phyloP scores from a whole-genome alignment of 2,329 filamentous ascomycete genomes.

The Colletotrichum destructivum region DNA sequence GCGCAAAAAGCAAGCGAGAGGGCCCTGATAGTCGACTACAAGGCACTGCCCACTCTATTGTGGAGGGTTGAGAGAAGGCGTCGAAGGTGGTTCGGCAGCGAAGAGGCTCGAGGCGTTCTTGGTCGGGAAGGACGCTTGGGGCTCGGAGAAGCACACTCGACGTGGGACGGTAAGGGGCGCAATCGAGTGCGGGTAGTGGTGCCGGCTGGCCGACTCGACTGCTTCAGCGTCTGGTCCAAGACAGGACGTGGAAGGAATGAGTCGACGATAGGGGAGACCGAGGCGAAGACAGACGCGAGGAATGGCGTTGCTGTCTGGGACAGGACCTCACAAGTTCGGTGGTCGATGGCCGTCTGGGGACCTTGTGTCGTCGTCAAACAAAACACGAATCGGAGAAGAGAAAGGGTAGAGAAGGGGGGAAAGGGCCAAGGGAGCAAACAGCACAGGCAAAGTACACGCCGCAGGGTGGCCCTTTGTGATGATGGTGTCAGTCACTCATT shows the following conservation, averaged over 20 bases:
- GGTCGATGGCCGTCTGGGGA: slow-evolving; percentile 27
- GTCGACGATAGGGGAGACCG: slow-evolving; percentile 21
- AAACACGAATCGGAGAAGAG: slow-evolving; percentile 20
- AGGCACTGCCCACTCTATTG: slow-evolving; percentile 14
- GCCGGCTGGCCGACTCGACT: slow-evolving; percentile 1
- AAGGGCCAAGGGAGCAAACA: slow-evolving; percentile 21
- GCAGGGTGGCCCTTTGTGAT: slow-evolving; percentile 42
- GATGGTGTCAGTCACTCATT: slow-evolving; percentile 40
- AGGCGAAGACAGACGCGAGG: slow-evolving; percentile 18
- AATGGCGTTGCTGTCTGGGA: slow-evolving; percentile 11
- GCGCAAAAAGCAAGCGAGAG: slow-evolving; percentile 24
- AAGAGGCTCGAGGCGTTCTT: slow-evolving; percentile 1
- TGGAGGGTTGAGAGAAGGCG: not conserved
- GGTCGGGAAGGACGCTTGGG: not conserved
- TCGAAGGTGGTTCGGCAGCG: slow-evolving; percentile 20
- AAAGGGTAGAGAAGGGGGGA: not conserved
- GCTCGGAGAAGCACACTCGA: not conserved
- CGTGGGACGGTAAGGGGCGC: slow-evolving; percentile 4
- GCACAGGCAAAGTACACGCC: slow-evolving; percentile 37
- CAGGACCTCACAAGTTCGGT: slow-evolving; percentile 28
- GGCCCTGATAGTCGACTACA: slow-evolving; percentile 20
- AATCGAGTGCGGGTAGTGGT: slow-evolving; percentile 16
- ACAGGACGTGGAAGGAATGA: slow-evolving; percentile 11
- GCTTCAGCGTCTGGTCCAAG: slow-evolving; percentile 15
- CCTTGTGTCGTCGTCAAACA: slow-evolving; percentile 32